Percentiles rank a stretch among this genome's conserved stretches.
Evolutionary conservation across 1,284 basidiomycete species (phyloP).

Genomic region (Tilletia setariae): DNA sequence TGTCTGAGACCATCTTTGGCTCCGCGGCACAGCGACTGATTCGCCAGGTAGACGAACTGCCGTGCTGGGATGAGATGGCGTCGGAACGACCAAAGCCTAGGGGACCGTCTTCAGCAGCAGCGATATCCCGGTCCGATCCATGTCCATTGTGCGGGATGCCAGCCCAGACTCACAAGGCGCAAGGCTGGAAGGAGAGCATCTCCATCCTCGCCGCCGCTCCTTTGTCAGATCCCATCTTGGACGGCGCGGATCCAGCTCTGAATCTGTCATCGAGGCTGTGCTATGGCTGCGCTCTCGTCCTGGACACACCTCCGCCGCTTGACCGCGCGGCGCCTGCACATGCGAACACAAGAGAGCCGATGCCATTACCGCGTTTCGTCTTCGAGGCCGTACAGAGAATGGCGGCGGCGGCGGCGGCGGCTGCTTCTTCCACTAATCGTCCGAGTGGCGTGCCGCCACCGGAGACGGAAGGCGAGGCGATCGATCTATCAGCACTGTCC

Average conservation of each 20-base stretch:
- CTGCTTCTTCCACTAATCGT: not conserved
- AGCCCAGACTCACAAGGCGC: conserved; percentile 26
- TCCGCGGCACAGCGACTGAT: conserved; percentile 12
- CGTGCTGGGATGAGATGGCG: not conserved
- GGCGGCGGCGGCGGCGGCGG: too few species aligned
- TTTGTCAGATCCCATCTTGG: not conserved
- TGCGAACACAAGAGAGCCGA: not conserved
- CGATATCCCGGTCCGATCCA: not conserved
- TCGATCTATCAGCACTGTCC: not conserved
- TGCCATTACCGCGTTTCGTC: conserved; percentile 25
- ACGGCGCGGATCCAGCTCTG: conserved; percentile 12
- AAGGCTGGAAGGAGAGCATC: conserved; percentile 42
- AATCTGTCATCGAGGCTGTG: conserved; percentile 20
- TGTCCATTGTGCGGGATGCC: conserved; percentile 48
- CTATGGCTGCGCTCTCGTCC: conserved; percentile 31
- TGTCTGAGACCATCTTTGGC: not conserved
- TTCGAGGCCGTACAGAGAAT: conserved; percentile 28
- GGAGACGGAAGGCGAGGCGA: not conserved
- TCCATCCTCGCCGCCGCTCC: conserved; percentile 26
- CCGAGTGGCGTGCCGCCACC: conserved; percentile 22
- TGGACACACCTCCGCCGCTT: conserved; percentile 27
- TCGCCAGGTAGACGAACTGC: not conserved
- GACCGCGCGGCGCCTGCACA: not conserved
- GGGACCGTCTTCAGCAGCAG: not conserved
- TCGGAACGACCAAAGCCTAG: not conserved